Evolutionary conservation across 164 flowering plant species (phyloP).

Genomic region (Malania oleifera): DNA sequence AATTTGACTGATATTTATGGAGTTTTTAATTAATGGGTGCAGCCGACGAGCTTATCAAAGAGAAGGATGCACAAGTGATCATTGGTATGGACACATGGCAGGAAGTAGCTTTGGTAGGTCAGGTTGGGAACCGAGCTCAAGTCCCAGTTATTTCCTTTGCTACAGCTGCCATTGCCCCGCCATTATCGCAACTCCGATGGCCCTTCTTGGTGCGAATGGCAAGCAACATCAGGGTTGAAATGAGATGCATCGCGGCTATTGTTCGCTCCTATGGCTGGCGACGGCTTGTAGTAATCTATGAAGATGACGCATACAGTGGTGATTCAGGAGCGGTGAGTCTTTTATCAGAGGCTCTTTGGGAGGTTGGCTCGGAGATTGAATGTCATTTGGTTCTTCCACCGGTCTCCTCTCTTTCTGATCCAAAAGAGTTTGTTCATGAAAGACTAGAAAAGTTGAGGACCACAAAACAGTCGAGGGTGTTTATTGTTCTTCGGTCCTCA

Average conservation of each 20-base stretch:
- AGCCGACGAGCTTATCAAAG: conserved; percentile 27
- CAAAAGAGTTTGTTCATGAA: conserved; percentile 8
- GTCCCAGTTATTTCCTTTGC: conserved; percentile 44
- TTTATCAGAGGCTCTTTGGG: conserved; percentile 24
- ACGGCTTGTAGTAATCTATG: conserved; percentile 34
- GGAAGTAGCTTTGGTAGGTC: conserved; percentile 39
- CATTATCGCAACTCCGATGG: conserved; percentile 25
- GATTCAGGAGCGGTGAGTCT: conserved; percentile 16
- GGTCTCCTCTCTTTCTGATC: conserved; percentile 13
- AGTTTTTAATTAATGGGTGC: neutral
- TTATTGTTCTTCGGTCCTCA: conserved; percentile 28
- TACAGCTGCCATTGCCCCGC: conserved; percentile 23
- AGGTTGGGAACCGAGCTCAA: conserved; percentile 30
- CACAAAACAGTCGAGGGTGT: conserved; percentile 21
- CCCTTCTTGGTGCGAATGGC: conserved; percentile 37
- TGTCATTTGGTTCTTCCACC: conserved; percentile 33
- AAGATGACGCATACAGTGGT: conserved; percentile 33
- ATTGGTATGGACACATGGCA: conserved; percentile 41
- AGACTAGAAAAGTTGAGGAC: conserved; percentile 18
- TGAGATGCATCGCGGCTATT: conserved; percentile 32
- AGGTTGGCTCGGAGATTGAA: conserved; percentile 26
- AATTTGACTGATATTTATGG: neutral
- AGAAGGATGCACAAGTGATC: conserved; percentile 25
- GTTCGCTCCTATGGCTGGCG: conserved; percentile 29
- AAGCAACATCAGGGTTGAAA: conserved; percentile 18